phyloP scores from a whole-genome alignment of 148 eudicot species.

The Beta vulgaris region DNA sequence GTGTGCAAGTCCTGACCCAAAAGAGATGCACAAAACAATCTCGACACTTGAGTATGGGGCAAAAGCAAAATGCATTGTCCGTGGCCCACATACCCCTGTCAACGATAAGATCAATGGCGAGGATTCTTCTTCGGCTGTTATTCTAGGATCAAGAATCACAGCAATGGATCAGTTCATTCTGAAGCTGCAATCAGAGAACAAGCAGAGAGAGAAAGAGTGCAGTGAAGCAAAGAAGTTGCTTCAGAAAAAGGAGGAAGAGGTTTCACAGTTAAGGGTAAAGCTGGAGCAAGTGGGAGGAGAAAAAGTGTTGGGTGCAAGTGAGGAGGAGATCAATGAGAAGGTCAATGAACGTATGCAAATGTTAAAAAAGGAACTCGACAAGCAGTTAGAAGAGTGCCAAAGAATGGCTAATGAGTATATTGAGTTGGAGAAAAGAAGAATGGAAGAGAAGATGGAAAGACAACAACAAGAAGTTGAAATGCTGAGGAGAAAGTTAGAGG shows the following conservation, averaged over 20 bases:
- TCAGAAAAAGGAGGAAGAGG: constrained; percentile 72
- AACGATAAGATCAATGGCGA: constrained; percentile 57
- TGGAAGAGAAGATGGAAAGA: constrained; percentile 68
- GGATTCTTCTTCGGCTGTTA: constrained; percentile 65
- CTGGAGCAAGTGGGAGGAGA: constrained; percentile 50
- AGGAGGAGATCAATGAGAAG: constrained; percentile 72
- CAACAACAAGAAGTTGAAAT: constrained; percentile 73
- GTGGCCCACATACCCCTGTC: constrained; percentile 78
- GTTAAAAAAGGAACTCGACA: constrained; percentile 63
- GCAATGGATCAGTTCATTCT: constrained; percentile 89
- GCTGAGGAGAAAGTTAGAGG: constrained; percentile 74
- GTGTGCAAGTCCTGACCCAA: constrained; percentile 94
- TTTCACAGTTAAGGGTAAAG: constrained; percentile 59
- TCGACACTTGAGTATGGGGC: constrained; percentile 96
- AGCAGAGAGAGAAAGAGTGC: constrained; percentile 70
- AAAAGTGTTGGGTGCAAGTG: constrained; percentile 46
- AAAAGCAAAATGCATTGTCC: constrained; percentile 91
- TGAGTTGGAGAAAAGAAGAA: constrained; percentile 73
- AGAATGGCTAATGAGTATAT: constrained; percentile 75
- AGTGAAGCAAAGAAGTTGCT: constrained; percentile 76
- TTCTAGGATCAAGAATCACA: constrained; percentile 70
- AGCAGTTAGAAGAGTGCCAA: constrained; percentile 64
- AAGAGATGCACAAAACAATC: constrained; percentile 89
- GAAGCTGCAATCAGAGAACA: constrained; percentile 85
- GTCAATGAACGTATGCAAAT: constrained; percentile 58